These are phyloP conservation scores for Amanita pallidorosea DNA, from an alignment of 768 basidiomycete species.

Conservation along the genomic window DNA sequence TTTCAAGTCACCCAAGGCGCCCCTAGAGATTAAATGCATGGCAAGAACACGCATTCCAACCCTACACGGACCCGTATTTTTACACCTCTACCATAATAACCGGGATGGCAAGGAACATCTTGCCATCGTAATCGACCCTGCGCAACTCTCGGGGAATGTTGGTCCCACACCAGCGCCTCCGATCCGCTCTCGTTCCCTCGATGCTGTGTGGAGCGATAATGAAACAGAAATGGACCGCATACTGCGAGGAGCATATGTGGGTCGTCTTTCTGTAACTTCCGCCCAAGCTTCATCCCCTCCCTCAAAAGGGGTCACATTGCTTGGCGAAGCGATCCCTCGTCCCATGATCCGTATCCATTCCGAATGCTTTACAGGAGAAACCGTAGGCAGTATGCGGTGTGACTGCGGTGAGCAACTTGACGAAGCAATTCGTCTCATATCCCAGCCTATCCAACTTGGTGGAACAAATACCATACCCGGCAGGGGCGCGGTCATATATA, in stretches of 20 bases:
- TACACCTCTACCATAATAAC: conserved; percentile 93
- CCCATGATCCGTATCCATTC: conserved; percentile 95
- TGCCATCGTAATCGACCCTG: conserved; percentile 88
- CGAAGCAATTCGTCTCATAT: conserved; percentile 89
- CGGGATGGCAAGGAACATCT: conserved; percentile 91
- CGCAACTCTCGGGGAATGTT: conserved; percentile 53
- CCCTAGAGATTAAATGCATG: conserved; percentile 81
- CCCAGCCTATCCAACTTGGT: conserved; percentile 49
- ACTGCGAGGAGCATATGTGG: conserved; percentile 87
- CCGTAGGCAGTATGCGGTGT: conserved; percentile 95
- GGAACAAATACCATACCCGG: conserved; percentile 51
- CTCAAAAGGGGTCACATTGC: conserved; percentile 7
- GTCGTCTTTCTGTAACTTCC: conserved; percentile 55
- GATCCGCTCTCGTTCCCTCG: conserved; percentile 75
- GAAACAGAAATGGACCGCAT: conserved; percentile 95
- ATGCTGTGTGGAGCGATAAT: conserved; percentile 69
- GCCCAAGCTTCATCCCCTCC: conserved; percentile 26
- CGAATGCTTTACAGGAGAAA: conserved; percentile 98
- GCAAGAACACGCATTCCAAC: conserved; percentile 97
- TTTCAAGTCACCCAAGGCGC: conserved; percentile 14
- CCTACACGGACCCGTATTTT: conserved; percentile 84
- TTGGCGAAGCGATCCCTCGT: conserved; percentile 35
- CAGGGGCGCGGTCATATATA: conserved; percentile 87
- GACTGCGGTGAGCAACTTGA: conserved; percentile 99
- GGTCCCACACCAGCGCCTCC: conserved; percentile 33